phyloP scores from a whole-genome alignment of 441 rosid species.

The Biscutella laevigata region DNA sequence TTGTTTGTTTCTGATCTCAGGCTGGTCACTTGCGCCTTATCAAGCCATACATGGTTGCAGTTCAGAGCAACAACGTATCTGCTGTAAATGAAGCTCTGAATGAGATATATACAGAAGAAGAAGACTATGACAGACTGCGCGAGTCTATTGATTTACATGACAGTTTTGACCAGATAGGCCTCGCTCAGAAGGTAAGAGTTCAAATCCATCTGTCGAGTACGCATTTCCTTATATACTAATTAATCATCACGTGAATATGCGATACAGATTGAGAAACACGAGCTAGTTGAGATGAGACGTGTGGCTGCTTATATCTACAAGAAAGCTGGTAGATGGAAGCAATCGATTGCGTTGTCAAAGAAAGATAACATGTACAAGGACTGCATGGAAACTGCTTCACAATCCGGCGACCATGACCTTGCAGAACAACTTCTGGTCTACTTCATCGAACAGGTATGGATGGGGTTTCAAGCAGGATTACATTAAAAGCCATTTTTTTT shows the following conservation, averaged over 20 bases:
- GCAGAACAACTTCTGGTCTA: constrained; percentile 97
- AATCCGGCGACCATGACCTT: constrained; percentile 95
- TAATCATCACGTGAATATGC: constrained; percentile 21
- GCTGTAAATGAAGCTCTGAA: constrained; percentile 96
- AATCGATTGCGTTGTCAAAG: constrained; percentile 93
- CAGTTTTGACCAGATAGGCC: constrained; percentile 83
- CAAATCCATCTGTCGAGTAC: neutral
- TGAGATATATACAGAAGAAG: constrained; percentile 89
- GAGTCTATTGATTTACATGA: constrained; percentile 86
- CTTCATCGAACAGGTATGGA: constrained; percentile 86
- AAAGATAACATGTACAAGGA: constrained; percentile 88
- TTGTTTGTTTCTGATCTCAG: constrained; percentile 33
- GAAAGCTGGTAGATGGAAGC: constrained; percentile 99
- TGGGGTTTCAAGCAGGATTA: too few relatives aligned
- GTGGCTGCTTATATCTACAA: constrained; percentile 98
- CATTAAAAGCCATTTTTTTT: too few relatives aligned
- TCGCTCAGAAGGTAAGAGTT: constrained; percentile 66
- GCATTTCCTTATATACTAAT: constrained; percentile 13
- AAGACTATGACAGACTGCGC: constrained; percentile 87
- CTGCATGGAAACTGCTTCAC: constrained; percentile 99
- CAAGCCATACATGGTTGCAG: constrained; percentile 98
- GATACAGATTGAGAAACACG: constrained; percentile 88
- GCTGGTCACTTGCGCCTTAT: constrained; percentile 94
- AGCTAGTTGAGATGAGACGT: constrained; percentile 98
- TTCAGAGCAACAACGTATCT: constrained; percentile 87